These are phyloP conservation scores for Boletus pseudo-olivaceus DNA, from an alignment of 768 basidiomycete genomes.

Conservation along the genomic window DNA sequence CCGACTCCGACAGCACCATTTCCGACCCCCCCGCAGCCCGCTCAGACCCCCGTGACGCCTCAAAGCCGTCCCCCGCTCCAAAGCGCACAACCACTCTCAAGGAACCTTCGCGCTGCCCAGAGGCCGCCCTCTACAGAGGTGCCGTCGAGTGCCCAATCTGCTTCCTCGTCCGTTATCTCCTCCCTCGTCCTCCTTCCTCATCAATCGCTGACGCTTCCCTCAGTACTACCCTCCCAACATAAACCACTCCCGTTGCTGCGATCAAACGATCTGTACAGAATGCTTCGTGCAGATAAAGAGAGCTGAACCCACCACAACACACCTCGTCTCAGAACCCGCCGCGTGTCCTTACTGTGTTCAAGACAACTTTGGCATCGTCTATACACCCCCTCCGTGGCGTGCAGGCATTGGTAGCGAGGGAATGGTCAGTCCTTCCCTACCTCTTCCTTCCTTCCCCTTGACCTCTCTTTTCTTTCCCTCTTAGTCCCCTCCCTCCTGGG, in stretches of 20 bases:
- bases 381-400: constrained; percentile 78
- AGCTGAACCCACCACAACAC: constrained; percentile 89
- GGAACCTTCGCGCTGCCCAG: constrained; percentile 61
- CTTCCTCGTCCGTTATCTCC: constrained; percentile 71
- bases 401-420: constrained; percentile 74
- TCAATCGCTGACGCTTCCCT: constrained; percentile 21
- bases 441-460: not conserved
- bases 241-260: constrained; percentile 96
- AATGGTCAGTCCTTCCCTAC: constrained; percentile 43
- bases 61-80: constrained; percentile 30
- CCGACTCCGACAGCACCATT: constrained; percentile 47
- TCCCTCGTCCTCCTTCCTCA: constrained; percentile 5
- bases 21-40: constrained; percentile 33
- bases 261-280: constrained; percentile 98
- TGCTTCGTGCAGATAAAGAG: constrained; percentile 99
- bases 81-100: constrained; percentile 60
- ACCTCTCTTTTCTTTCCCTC: not conserved
- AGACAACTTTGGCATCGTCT: constrained; percentile 93
- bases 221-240: constrained; percentile 98
- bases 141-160: constrained; percentile 97
- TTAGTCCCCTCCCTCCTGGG: constrained; percentile 44
- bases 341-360: constrained; percentile 98
- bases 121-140: constrained; percentile 77
- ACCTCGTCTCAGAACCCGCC: constrained; percentile 93
- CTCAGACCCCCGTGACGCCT: constrained; percentile 28